Percentiles rank a stretch among this genome's conserved stretches.
Evolutionary conservation across 352 stramenopile species (phyloP).

Genomic region (Aphanomyces euteiches): DNA sequence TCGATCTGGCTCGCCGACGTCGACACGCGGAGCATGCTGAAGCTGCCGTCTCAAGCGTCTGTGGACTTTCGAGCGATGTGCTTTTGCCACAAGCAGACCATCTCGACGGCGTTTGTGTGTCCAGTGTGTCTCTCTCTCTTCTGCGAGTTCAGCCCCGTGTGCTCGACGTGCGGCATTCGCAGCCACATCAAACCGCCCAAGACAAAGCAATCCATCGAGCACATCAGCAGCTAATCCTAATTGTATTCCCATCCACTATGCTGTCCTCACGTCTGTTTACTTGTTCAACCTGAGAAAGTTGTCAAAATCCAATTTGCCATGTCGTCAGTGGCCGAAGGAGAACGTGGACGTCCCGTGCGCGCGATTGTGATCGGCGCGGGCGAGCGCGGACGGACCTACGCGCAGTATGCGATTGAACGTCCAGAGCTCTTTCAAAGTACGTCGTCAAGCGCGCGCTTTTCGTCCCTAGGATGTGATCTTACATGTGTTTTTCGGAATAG

Average conservation of each 20-base stretch:
- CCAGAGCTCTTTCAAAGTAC: conserved; percentile 30
- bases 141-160: conserved; percentile 83
- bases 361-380: conserved; percentile 30
- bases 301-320: neutral
- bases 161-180: conserved; percentile 81
- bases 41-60: conserved; percentile 77
- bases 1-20: conserved; percentile 82
- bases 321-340: neutral
- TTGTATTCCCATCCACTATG: neutral
- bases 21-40: conserved; percentile 73
- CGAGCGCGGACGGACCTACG: conserved; percentile 31
- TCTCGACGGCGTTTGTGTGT: conserved; percentile 80
- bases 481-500: neutral
- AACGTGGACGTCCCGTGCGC: neutral
- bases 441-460: neutral
- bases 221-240: conserved; percentile 3
- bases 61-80: conserved; percentile 88
- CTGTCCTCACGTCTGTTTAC: neutral
- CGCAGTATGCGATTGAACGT: conserved; percentile 31
- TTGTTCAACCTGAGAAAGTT: neutral
- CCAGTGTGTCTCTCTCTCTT: conserved; percentile 86
- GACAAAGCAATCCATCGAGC: conserved; percentile 32
- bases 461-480: neutral
- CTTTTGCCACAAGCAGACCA: conserved; percentile 83
- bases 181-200: conserved; percentile 75